Evolutionary conservation across 345 rosid genomes (phyloP), one percentile per base, ranked within the genome.

Genomic region (Bruguiera sexangula): DNA sequence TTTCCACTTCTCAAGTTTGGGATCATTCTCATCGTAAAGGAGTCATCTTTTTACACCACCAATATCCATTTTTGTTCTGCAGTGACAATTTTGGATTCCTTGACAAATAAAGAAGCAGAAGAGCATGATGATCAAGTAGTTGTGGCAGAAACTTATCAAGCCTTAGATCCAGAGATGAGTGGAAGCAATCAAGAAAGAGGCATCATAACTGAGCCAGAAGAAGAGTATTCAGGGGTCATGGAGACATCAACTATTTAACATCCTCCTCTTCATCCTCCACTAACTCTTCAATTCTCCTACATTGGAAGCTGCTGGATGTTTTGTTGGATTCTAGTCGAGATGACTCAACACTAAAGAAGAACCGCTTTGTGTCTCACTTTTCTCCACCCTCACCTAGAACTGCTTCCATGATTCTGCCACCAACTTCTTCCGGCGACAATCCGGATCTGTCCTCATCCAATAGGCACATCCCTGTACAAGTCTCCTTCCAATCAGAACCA

Each of bases 141-240:
- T 52, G 85, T 89, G 69, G 83, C 83, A 85, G 82, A 66, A 76
- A 82, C 6, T 84, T 89, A n/a, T 84, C 94, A 68, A 80, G 66
- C 53, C 81, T 87, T 27, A 80, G 74, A 76, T 71, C 83, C 48
- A 87, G 78, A 75, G 85, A 85, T 75, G 80, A 83, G 6, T 60
- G 46, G 55, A 77, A 61, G 69, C 69, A 78, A 34, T 69, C 72
- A n/a, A 82, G 78, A 64, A 80, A 81, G 65, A 85, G 77, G 70
- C 87, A 85, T 72, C 62, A 74, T 69, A 73, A 71, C 50, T 86
- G 81, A 73, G 65, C 89, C 37, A 85, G 85, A 81, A 82, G 87
- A 81, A 83, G 82, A 78, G 16, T 72, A 64, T 53, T 74, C n/a
- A 72, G 50, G 81, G 67, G 62, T 32, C 69, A 71, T 32, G 69